Evolutionary conservation across 2,329 filamentous ascomycete genomes (phyloP), one percentile per base, ranked within the genome.

Genomic region (Fusarium sp.): DNA sequence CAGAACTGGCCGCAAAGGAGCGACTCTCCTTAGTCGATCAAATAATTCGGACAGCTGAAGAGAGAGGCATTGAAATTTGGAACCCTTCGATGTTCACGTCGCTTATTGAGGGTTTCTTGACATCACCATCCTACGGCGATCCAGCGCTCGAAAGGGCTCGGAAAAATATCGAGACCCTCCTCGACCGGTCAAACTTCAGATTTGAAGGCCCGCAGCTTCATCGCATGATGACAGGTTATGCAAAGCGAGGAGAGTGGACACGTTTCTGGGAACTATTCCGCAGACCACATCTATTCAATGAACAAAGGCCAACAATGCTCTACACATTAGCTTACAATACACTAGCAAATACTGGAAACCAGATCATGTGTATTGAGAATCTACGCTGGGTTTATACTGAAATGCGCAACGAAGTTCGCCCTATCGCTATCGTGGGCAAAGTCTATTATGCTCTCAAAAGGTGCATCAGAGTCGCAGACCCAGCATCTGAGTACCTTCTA

Each of bases 211-310:
- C 27, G 77, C 81, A 49, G 76, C 82, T 12, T 75, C 14, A 80
- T 45, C 78, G 78, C 20, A 78, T 88, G 37, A 79, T 88, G 79
- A 70, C 77, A 5, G 79, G 81, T 2, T 85, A 88, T 67, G 82
- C 86, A 7, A 68, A 71, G 22, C 81, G 82, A 62, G 73, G 76
- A 20, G 80, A 88, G 69, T 90, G 88, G 83, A 76, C 83, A 18
- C 80, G 81, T 8, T 88, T 92, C 73, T 91, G 88, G 89, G 82
- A 87, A 22, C 75, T 84, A 12, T 92, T 90, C 83, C 84, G 84
- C 57, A 82, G 84, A 59, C 83, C 87, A 6, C 79, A 89, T 16
- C 81, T 85, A 42, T 84, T 85, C 70, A 78, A 83, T 41, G 75
- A 78, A 11, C 72, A 81, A 2, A 86, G 90, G 22, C 84, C 85